These are phyloP conservation scores for Ophiostoma populinum DNA, from an alignment of 2,329 filamentous ascomycete species.

Conservation along the genomic window DNA sequence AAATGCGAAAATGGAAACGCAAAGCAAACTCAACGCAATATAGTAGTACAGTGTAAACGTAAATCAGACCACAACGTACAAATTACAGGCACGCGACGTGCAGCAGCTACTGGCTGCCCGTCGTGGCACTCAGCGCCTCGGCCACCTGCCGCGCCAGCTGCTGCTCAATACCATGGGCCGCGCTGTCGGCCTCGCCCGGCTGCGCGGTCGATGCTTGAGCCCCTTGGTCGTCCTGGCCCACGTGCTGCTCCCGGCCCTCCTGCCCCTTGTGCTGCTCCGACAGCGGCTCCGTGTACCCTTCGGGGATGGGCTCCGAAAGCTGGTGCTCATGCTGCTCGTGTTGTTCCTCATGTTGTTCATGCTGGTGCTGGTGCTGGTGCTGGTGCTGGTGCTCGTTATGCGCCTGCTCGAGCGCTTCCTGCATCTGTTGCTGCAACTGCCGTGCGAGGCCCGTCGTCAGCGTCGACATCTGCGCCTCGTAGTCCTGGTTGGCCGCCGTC, in stretches of 20 bases:
- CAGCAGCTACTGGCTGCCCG: neutral
- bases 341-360: too few relatives aligned
- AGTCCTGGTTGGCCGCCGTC: conserved; percentile 22
- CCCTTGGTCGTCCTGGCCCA: neutral
- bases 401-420: conserved; percentile 1
- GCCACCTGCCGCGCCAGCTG: conserved; percentile 7
- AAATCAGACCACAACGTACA: too few relatives aligned
- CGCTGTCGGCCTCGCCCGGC: neutral
- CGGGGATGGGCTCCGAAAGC: too few relatives aligned
- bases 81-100: too few relatives aligned
- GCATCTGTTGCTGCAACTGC: neutral
- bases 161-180: conserved; percentile 4
- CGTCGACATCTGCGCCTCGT: conserved; percentile 20
- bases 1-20: too few relatives aligned
- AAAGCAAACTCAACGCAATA: too few relatives aligned
- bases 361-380: neutral
- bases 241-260: neutral
- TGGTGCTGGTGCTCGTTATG: neutral
- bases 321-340: too few relatives aligned
- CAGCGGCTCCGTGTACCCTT: too few relatives aligned
- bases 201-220: too few relatives aligned
- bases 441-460: conserved; percentile 14
- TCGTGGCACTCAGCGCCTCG: conserved; percentile 6
- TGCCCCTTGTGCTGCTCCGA: neutral
- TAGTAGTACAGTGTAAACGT: too few relatives aligned